Base-by-base conservation (phyloP, 2,329 filamentous ascomycete species). In the Emergomyces pasteurianus region DNA sequence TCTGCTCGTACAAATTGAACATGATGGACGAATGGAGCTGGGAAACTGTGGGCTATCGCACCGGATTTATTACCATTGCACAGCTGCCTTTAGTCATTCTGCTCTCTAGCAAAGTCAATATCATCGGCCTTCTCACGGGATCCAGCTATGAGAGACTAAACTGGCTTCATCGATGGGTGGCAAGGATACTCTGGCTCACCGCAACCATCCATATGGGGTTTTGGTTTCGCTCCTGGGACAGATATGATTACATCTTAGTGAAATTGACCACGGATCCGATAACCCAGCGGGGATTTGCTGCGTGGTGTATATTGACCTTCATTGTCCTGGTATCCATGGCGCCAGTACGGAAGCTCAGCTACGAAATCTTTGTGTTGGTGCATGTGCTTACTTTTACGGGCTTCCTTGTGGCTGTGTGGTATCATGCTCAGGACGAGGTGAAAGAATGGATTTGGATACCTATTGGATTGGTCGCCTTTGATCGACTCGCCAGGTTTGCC, bases 81-180 rank as follows among this genome's bases (percentile, higher is more conserved):
- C 81, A 84, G 65, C 65, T 84, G 2, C 82, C 82, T 1, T 69
- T 84, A n/a, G 74, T 84, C 58, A 80, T 83, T 64, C 71, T 84
- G 12, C 75, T 84, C 42, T 76, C 81, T 0, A 80, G 80, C 10
- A 82, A 82, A 69, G 78, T 79, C 61, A 84, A 83, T 64, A 74
- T 83, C 49, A 76, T 82, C 62, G 79, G 77, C 9, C 67, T 76
- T 18, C 62, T 80, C 18, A 77, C 74, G 0, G 79, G 78, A 1
- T 74, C 77, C 57, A 76, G 76, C 47, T 79, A 81, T 63, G 79
- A 80, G 64, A 73, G 78, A 3, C 70, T 81, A 43, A 81, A 81
- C 64, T 81, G 78, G 79, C 71, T 80, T 38, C 80, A 82, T 66
- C 74, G 79, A 40, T 81, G 81, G 80, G 72, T 76, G 1, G 73